Conservation (phyloP, 371 early-diverging fungal genomes). For the Mucor lusitanicus region DNA sequence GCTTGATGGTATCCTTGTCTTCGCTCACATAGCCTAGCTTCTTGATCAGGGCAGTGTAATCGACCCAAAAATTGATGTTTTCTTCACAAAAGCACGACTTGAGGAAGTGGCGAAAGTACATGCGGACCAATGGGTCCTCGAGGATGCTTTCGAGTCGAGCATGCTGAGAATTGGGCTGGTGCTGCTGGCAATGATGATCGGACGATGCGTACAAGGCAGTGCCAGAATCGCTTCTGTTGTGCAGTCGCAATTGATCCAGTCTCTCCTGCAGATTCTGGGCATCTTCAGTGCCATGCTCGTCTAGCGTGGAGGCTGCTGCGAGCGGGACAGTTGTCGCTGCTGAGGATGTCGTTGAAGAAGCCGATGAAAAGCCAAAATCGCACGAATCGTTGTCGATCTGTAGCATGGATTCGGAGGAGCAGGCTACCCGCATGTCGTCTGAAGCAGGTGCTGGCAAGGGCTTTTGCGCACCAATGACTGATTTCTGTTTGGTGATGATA, state of each 20-base stretch:
- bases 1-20: constrained; percentile 3
- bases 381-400: background rate
- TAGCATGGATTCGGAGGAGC: background rate
- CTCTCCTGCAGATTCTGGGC: background rate
- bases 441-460: background rate
- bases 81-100: constrained; percentile 68
- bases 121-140: constrained; percentile 51
- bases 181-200: constrained; percentile 1
- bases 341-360: constrained; percentile 7
- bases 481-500: background rate
- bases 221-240: background rate
- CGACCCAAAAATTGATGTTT: constrained; percentile 62
- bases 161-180: constrained; percentile 6
- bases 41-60: constrained; percentile 40
- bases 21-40: constrained; percentile 14
- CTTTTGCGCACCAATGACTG: background rate
- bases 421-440: background rate
- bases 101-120: constrained; percentile 61
- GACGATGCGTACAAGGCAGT: background rate
- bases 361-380: constrained; percentile 19
- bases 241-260: background rate
- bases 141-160: constrained; percentile 56
- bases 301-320: background rate
- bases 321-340: background rate
- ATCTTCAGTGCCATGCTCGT: background rate